phyloP scores from a whole-genome alignment of 257 asterid genomes.

The Salvia miltiorrhiza region DNA sequence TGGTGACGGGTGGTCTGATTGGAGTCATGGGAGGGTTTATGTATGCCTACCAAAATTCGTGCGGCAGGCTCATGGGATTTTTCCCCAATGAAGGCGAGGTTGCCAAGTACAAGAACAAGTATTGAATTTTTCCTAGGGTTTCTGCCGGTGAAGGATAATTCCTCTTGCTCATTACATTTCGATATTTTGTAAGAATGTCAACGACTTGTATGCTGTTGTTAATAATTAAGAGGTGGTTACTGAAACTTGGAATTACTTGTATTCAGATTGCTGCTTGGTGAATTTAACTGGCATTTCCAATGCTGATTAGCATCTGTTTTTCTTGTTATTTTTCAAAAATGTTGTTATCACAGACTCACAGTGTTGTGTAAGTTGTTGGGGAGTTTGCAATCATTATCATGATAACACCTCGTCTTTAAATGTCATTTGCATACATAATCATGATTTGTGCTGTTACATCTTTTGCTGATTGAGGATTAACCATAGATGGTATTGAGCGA shows the following conservation, averaged over 20 bases:
- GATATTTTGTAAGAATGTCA: constrained; percentile 6
- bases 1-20: constrained; percentile 95
- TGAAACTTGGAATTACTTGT: constrained; percentile 11
- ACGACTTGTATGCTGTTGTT: constrained; percentile 11
- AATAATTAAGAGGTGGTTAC: constrained; percentile 30
- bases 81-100: constrained; percentile 97
- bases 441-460: not conserved
- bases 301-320: not conserved
- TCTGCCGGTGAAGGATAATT: constrained; percentile 7
- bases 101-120: constrained; percentile 75
- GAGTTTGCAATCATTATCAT: not conserved
- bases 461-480: not conserved
- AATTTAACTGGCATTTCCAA: constrained; percentile 9
- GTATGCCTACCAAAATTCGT: constrained; percentile 96
- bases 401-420: not conserved
- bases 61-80: constrained; percentile 97
- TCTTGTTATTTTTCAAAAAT: not conserved
- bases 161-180: constrained; percentile 5
- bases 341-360: not conserved
- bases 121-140: constrained; percentile 29
- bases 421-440: not conserved
- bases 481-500: not conserved
- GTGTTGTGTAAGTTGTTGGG: not conserved
- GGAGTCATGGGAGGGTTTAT: constrained; percentile 97
- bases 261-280: constrained; percentile 21